These are phyloP conservation scores for Podospora pseudopauciseta DNA, from an alignment of 495 filamentous ascomycete species.

Conservation along the genomic window DNA sequence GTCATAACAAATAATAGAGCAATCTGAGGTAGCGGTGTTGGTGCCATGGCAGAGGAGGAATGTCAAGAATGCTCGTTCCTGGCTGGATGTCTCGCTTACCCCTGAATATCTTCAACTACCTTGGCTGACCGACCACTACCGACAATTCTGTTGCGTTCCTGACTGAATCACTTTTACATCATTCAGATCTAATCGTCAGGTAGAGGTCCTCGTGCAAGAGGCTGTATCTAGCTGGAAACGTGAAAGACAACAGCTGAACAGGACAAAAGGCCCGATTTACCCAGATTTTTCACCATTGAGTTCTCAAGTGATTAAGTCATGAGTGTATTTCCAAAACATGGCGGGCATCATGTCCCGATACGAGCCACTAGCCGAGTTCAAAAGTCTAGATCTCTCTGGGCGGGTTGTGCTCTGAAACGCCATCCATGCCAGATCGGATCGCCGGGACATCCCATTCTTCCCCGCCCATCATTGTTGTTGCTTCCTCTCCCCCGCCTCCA, in stretches of 20 bases:
- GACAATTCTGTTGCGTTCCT: neutral
- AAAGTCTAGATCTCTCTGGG: neutral
- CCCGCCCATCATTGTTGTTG: neutral
- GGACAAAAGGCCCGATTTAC: neutral
- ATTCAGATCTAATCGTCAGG: neutral
- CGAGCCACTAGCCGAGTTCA: neutral
- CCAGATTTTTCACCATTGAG: neutral
- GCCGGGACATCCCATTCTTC: neutral
- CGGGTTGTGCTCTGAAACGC: neutral
- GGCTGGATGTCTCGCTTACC: conserved; percentile 9
- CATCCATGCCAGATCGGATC: neutral
- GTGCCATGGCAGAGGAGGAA: neutral
- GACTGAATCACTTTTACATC: neutral
- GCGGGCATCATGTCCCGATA: neutral
- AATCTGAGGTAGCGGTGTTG: neutral
- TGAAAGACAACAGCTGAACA: neutral
- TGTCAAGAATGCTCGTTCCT: neutral
- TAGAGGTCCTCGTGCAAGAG: neutral
- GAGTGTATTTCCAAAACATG: neutral
- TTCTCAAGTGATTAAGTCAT: neutral
- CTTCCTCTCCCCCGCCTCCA: conserved; percentile 2
- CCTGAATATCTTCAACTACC: neutral
- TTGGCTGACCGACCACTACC: neutral
- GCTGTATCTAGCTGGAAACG: neutral
- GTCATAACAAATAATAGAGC: neutral